Evolutionary conservation across 306 rosid species (phyloP).

Genomic region (Dryas alaskensis): DNA sequence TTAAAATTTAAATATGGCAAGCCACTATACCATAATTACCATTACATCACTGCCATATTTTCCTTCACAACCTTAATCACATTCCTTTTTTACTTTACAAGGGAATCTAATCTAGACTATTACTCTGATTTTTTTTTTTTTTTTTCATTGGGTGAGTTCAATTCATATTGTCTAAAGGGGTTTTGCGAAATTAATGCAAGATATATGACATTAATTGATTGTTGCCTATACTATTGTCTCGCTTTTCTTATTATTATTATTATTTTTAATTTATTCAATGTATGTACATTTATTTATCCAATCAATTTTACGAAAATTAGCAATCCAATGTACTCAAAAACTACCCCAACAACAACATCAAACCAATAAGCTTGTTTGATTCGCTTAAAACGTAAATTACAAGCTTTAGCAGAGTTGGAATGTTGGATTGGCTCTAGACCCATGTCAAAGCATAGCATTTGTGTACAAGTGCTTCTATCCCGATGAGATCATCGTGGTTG

Average conservation of each 20-base stretch:
- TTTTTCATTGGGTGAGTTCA: background rate
- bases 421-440: background rate
- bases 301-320: no score
- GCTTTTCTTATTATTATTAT: no score
- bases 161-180: background rate
- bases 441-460: background rate
- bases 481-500: background rate
- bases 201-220: no score
- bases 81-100: background rate
- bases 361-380: background rate
- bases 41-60: background rate
- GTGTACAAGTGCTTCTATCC: background rate
- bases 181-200: no score
- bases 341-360: background rate
- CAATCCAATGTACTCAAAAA: background rate
- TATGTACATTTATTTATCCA: no score
- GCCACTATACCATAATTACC: background rate
- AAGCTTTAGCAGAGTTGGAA: background rate
- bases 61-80: background rate
- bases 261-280: no score
- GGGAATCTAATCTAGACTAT: background rate
- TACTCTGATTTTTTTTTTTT: background rate
- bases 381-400: background rate
- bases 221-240: no score
- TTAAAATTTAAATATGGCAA: background rate